These are phyloP conservation scores for Beta corolliflora DNA, from an alignment of 179 eudicot genomes.

Conservation along the genomic window DNA sequence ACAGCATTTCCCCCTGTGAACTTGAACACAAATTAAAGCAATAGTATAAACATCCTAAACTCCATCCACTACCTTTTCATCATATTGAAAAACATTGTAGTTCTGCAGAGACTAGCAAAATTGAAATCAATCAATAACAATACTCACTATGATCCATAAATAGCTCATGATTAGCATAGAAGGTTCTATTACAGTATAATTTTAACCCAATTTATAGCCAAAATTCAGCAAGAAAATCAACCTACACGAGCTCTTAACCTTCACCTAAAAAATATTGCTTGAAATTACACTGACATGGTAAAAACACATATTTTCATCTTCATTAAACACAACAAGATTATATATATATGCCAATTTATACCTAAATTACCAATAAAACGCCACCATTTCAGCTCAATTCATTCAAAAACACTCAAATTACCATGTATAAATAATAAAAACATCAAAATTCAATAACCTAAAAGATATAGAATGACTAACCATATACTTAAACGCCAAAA, in stretches of 20 bases:
- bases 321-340: slow-evolving; percentile 3
- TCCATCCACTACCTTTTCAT: slow-evolving; percentile 85
- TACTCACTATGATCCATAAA: not conserved
- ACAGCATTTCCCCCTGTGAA: slow-evolving; percentile 70
- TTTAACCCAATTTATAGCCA: not conserved
- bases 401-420: not conserved
- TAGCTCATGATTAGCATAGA: not conserved
- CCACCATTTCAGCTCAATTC: slow-evolving; percentile 1
- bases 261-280: no score
- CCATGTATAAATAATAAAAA: not conserved
- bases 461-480: slow-evolving; percentile 38
- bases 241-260: no score
- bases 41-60: slow-evolving; percentile 83
- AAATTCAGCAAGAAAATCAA: not conserved
- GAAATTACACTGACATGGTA: not conserved
- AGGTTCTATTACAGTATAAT: not conserved
- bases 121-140: not conserved
- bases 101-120: slow-evolving; percentile 57
- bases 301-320: not conserved
- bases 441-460: not conserved
- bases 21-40: slow-evolving; percentile 48
- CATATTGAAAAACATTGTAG: slow-evolving; percentile 77
- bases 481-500: slow-evolving; percentile 79
- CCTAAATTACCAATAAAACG: not conserved
- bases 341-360: not conserved